Conservation (phyloP, 495 filamentous ascomycete species). For the Rhypophila decipiens region DNA sequence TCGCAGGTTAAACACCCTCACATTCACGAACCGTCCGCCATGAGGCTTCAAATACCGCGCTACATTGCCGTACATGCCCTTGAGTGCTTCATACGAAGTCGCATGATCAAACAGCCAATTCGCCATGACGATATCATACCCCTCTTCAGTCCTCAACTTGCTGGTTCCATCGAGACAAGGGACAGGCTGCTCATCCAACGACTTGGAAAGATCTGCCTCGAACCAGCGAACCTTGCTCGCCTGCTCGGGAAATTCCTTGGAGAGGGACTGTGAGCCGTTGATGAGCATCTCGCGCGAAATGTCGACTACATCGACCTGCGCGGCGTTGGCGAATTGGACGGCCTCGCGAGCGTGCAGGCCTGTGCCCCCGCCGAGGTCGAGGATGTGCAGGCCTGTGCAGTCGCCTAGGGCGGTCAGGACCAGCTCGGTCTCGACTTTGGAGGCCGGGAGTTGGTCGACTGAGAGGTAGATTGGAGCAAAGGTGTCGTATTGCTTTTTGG, state of each 20-base stretch:
- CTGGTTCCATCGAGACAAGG: no score
- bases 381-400: slow-evolving; percentile 19
- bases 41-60: slow-evolving; percentile 16
- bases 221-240: slow-evolving; percentile 11
- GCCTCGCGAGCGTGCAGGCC: slow-evolving; percentile 24
- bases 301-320: slow-evolving; percentile 25
- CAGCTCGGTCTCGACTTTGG: slow-evolving; percentile 16
- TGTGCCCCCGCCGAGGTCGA: slow-evolving; percentile 33
- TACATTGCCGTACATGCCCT: slow-evolving; percentile 26
- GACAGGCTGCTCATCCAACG: no score
- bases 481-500: background rate
- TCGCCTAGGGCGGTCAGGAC: slow-evolving; percentile 16
- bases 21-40: slow-evolving; percentile 22
- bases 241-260: background rate
- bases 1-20: slow-evolving; percentile 8
- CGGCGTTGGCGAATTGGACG: slow-evolving; percentile 19
- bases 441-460: background rate
- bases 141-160: background rate
- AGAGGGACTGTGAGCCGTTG: slow-evolving; percentile 6
- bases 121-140: slow-evolving; percentile 29
- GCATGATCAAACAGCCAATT: slow-evolving; percentile 27
- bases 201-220: slow-evolving; percentile 14
- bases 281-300: slow-evolving; percentile 23
- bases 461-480: background rate
- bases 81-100: slow-evolving; percentile 11